Evolutionary conservation across 106 monocot species (phyloP).

Genomic region (Dioscorea zingiberensis): DNA sequence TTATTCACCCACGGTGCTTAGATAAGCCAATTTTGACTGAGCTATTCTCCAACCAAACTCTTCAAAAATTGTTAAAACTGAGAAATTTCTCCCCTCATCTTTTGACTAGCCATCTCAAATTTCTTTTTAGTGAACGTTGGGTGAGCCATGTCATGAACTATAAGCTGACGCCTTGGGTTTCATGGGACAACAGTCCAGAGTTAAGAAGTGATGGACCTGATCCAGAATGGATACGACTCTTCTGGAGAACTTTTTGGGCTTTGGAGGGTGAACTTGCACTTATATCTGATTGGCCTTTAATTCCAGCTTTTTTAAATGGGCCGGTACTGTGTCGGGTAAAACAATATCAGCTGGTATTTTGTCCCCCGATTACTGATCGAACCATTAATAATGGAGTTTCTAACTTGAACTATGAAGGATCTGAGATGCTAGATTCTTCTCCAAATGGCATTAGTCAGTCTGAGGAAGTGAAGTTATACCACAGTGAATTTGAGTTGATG

Average conservation of each 20-base stretch:
- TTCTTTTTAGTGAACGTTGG: slow-evolving; percentile 66
- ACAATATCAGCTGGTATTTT: slow-evolving; percentile 53
- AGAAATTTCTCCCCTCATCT: slow-evolving; percentile 43
- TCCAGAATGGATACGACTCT: slow-evolving; percentile 76
- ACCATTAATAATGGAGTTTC: slow-evolving; percentile 6
- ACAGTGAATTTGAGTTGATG: slow-evolving; percentile 46
- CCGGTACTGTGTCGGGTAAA: slow-evolving; percentile 75
- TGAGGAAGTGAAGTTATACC: slow-evolving; percentile 30
- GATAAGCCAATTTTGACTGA: slow-evolving; percentile 44
- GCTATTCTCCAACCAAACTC: slow-evolving; percentile 31
- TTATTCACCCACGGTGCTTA: slow-evolving; percentile 68
- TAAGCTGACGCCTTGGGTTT: slow-evolving; percentile 61
- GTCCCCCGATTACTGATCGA: slow-evolving; percentile 46
- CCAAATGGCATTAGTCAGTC: slow-evolving; percentile 11
- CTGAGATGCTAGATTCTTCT: slow-evolving; percentile 9
- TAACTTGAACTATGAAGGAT: slow-evolving; percentile 13
- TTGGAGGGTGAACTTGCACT: slow-evolving; percentile 69
- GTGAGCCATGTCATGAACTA: slow-evolving; percentile 32
- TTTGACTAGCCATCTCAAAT: slow-evolving; percentile 56
- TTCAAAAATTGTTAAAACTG: slow-evolving; percentile 59
- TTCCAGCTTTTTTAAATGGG: slow-evolving; percentile 68
- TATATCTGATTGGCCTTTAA: slow-evolving; percentile 81
- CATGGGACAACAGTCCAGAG: slow-evolving; percentile 48
- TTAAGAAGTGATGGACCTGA: slow-evolving; percentile 32
- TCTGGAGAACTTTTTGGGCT: slow-evolving; percentile 66